phyloP scores from a whole-genome alignment of 2,329 filamentous ascomycete species.

The Fusarium sp. region DNA sequence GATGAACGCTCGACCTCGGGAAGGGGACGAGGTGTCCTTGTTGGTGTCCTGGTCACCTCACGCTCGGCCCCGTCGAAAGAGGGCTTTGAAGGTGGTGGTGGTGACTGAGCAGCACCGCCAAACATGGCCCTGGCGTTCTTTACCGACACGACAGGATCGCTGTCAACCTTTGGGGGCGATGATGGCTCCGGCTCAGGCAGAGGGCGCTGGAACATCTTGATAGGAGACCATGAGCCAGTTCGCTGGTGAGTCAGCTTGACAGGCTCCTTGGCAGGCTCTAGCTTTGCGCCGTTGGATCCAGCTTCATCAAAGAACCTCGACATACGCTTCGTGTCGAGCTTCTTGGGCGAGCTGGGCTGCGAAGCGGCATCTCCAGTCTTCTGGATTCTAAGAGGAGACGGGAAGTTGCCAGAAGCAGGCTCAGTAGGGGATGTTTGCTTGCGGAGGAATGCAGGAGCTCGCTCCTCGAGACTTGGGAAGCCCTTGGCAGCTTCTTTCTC shows the following conservation, averaged over 20 bases:
- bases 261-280: constrained; percentile 44
- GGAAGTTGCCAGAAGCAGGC: constrained; percentile 42
- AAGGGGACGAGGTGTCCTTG: constrained; percentile 34
- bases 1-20: constrained; percentile 34
- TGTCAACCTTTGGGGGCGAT: constrained; percentile 51
- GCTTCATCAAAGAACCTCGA: constrained; percentile 68
- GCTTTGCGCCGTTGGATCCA: constrained; percentile 39
- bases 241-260: constrained; percentile 48
- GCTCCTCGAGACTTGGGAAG: constrained; percentile 22
- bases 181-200: constrained; percentile 45
- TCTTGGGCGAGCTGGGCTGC: constrained; percentile 66
- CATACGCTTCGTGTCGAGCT: constrained; percentile 70
- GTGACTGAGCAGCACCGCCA: constrained; percentile 43
- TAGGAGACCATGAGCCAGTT: constrained; percentile 54
- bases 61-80: constrained; percentile 39
- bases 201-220: constrained; percentile 50
- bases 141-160: constrained; percentile 54
- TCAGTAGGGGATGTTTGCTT: constrained; percentile 39
- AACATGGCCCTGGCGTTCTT: constrained; percentile 51
- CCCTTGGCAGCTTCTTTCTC: constrained; percentile 16
- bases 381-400: constrained; percentile 45
- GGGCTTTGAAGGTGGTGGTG: constrained; percentile 38
- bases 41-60: constrained; percentile 33
- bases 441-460: constrained; percentile 36
- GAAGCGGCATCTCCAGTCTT: constrained; percentile 51